Conservation (phyloP, 1,284 basidiomycete species). For the Vanrija pseudolonga region DNA sequence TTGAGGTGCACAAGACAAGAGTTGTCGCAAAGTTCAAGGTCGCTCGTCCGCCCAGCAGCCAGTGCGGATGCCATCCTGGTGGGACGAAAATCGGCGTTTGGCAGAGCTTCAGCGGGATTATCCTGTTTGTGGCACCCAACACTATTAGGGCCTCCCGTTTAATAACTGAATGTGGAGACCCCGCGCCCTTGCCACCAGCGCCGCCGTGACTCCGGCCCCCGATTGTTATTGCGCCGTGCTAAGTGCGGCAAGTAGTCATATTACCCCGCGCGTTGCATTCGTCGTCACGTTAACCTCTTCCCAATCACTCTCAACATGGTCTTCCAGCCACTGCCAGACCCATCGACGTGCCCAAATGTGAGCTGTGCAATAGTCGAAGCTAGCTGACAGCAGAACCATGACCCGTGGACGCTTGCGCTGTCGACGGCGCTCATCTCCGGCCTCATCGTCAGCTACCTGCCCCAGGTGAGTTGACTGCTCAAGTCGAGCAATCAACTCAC, state of each 20-base stretch:
- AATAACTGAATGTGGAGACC: too few relatives aligned
- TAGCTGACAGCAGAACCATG: slow-evolving; percentile 12
- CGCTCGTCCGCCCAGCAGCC: too few relatives aligned
- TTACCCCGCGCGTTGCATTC: too few relatives aligned
- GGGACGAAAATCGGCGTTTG: not conserved
- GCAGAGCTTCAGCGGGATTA: too few relatives aligned
- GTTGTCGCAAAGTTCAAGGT: too few relatives aligned
- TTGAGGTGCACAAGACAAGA: not conserved
- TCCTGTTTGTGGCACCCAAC: too few relatives aligned
- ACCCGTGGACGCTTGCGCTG: slow-evolving; percentile 58
- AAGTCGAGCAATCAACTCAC: not conserved
- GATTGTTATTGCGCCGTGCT: too few relatives aligned
- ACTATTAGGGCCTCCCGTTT: too few relatives aligned
- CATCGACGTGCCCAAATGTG: slow-evolving; percentile 15
- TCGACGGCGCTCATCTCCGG: slow-evolving; percentile 72
- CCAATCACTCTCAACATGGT: slow-evolving; percentile 8
- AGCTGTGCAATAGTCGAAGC: slow-evolving; percentile 1
- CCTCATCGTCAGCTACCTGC: slow-evolving; percentile 78
- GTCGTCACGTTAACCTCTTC: too few relatives aligned
- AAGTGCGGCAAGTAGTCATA: too few relatives aligned
- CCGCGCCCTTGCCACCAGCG: too few relatives aligned
- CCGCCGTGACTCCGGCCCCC: too few relatives aligned
- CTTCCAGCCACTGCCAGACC: not conserved
- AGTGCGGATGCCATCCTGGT: not conserved
- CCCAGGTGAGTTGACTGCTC: slow-evolving; percentile 60